A percentile compares a stretch with the other conserved stretches of the same genome.
Evolutionary conservation across 805 yeast species (phyloP).

Genomic region (Jamesozyma hellenica): DNA sequence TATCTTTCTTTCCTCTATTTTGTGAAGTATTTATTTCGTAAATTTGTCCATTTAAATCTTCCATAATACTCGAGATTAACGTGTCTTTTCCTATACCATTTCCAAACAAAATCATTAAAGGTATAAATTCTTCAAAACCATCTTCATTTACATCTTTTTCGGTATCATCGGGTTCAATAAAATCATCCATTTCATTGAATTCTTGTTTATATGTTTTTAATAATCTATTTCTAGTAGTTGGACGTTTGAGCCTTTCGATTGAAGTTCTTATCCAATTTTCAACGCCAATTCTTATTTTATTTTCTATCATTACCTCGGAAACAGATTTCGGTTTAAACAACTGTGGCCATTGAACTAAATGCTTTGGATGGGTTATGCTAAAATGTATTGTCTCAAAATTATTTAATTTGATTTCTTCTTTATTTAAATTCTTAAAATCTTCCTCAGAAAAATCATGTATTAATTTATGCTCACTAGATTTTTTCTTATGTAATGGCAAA

Average conservation of each 20-base stretch:
- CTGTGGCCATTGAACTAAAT: conserved; percentile 20
- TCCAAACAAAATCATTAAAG: conserved; percentile 60
- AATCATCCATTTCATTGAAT: conserved; percentile 25
- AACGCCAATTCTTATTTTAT: conserved; percentile 13
- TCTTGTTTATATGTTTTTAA: conserved; percentile 15
- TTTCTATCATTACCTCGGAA: conserved; percentile 26
- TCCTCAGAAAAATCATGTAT: conserved; percentile 2
- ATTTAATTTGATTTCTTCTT: neutral
- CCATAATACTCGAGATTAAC: conserved; percentile 55
- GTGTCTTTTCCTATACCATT: conserved; percentile 73
- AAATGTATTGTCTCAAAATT: neutral
- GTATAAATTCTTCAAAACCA: conserved; percentile 36
- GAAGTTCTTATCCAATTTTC: conserved; percentile 28
- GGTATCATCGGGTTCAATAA: conserved; percentile 28
- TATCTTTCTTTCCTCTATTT: conserved; percentile 60
- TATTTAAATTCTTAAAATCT: conserved; percentile 13
- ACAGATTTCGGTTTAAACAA: conserved; percentile 25
- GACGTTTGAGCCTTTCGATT: conserved; percentile 27
- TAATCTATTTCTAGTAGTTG: conserved; percentile 29
- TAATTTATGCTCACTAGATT: neutral
- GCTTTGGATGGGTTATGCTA: conserved; percentile 1
- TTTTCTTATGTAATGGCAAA: neutral
- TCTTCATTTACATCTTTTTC: conserved; percentile 4
- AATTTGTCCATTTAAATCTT: conserved; percentile 56
- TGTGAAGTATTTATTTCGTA: conserved; percentile 76